These are phyloP conservation scores for Talaromyces marneffei DNA, from an alignment of 2,329 filamentous ascomycete genomes.

Conservation along the genomic window DNA sequence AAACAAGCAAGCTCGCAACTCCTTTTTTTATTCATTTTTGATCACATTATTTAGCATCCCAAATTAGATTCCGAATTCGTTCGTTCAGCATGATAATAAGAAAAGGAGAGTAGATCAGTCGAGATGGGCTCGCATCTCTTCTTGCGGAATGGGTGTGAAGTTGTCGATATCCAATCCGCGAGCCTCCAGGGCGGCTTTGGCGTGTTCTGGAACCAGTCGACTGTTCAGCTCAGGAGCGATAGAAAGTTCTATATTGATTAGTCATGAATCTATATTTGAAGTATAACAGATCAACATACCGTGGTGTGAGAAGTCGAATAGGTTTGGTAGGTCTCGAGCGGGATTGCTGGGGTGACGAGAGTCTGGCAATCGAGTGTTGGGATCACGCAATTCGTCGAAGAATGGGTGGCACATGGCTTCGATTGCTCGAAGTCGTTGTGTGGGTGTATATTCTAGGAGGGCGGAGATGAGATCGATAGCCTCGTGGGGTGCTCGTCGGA, in stretches of 20 bases:
- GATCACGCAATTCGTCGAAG: slow-evolving; percentile 93
- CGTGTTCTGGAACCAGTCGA: slow-evolving; percentile 79
- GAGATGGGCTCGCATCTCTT: slow-evolving; percentile 95
- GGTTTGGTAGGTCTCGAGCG: slow-evolving; percentile 71
- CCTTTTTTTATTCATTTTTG: slow-evolving; percentile 14
- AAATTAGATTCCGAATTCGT: slow-evolving; percentile 27
- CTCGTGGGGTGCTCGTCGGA: slow-evolving; percentile 88
- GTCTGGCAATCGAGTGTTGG: slow-evolving; percentile 84
- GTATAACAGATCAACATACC: slow-evolving; percentile 55
- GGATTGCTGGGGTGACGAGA: slow-evolving; percentile 81
- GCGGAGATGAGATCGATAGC: slow-evolving; percentile 93
- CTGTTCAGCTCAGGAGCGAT: slow-evolving; percentile 83
- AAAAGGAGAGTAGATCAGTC: slow-evolving; percentile 57
- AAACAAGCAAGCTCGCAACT: slow-evolving; percentile 27
- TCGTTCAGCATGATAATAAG: slow-evolving; percentile 13
- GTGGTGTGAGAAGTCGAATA: slow-evolving; percentile 92
- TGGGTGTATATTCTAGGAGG: slow-evolving; percentile 93
- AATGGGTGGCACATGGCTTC: slow-evolving; percentile 98
- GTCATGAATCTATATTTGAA: not conserved
- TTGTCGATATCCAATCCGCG: slow-evolving; percentile 89
- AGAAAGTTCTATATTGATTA: slow-evolving; percentile 68
- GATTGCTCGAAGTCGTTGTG: slow-evolving; percentile 84
- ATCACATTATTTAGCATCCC: slow-evolving; percentile 30
- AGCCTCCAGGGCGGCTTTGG: slow-evolving; percentile 65
- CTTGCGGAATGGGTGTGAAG: slow-evolving; percentile 82